Evolutionary conservation across 768 basidiomycete genomes (phyloP).

Genomic region (Calocybe gangraenosa): DNA sequence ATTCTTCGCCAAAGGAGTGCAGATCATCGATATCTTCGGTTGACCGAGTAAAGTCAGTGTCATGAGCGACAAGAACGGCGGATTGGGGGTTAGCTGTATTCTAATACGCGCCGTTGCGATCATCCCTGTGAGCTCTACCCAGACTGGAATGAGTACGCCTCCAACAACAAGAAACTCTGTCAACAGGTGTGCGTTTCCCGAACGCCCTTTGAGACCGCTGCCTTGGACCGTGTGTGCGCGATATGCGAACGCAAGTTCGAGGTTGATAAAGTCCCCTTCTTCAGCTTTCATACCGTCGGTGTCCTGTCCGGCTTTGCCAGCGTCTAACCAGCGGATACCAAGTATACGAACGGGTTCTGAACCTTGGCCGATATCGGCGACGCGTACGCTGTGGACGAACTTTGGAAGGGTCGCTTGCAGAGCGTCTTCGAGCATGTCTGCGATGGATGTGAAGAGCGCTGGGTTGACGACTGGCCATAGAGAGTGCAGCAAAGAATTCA

Average conservation of each 20-base stretch:
- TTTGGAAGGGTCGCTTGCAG: slow-evolving; percentile 51
- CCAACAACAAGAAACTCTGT: slow-evolving; percentile 62
- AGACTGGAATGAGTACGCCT: slow-evolving; percentile 50
- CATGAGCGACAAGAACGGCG: slow-evolving; percentile 50
- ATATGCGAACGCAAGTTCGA: slow-evolving; percentile 71
- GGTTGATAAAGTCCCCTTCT: slow-evolving; percentile 52
- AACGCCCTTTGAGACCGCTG: slow-evolving; percentile 32
- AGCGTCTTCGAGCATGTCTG: slow-evolving; percentile 62
- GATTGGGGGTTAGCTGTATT: slow-evolving; percentile 70
- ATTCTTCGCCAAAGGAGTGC: slow-evolving; percentile 55
- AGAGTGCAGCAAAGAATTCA: slow-evolving; percentile 55
- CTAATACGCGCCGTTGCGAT: slow-evolving; percentile 59
- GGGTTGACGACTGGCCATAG: slow-evolving; percentile 79
- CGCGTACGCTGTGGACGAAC: slow-evolving; percentile 55
- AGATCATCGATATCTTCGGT: slow-evolving; percentile 60
- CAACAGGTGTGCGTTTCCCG: slow-evolving; percentile 60
- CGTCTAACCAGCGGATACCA: slow-evolving; percentile 51
- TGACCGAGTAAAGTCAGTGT: slow-evolving; percentile 67
- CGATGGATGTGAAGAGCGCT: slow-evolving; percentile 49
- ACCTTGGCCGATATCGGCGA: slow-evolving; percentile 69
- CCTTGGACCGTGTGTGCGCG: slow-evolving; percentile 44
- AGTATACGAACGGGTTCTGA: slow-evolving; percentile 66
- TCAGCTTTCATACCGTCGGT: slow-evolving; percentile 30
- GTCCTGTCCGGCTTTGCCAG: slow-evolving; percentile 22
- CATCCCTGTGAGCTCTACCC: slow-evolving; percentile 71